Evolutionary conservation across 441 rosid genomes (phyloP), one percentile per base, ranked within the genome.

Genomic region (Eruca vesicaria): DNA sequence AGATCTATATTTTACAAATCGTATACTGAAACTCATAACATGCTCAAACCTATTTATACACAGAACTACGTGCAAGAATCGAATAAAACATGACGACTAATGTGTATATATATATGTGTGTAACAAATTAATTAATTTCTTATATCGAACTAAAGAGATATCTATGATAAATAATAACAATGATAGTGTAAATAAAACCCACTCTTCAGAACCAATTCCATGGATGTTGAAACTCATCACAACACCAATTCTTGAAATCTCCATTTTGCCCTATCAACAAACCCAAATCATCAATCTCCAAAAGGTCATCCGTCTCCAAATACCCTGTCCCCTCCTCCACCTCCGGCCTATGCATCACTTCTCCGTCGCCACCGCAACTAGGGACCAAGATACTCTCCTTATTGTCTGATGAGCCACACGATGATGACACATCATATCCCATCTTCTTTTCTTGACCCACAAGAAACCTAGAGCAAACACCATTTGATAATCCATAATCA

Each of bases 221-320:
- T 64, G 81, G 78, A 60, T 69, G 59, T 68, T 82, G 84, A 35
- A 64, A 75, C 65, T 75, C 82, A 32, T 82, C 69, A 61, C 73
- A 70, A 72, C 74, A 72, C 76, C 79, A 76, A 68, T 61, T 82
- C 82, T 69, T 79, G 75, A 79, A 72, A 43, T 79, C 79, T 48
- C 73, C 82, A 70, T 75, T 75, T 74, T 71, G 32, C 7, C 79
- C 77, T 56, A 79, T 69, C 53, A 79, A 66, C 71, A 75, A 72
- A 36, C 82, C 79, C 68, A 65, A 60, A 66, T 82, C 85, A 66
- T 65, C 77, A 60, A 79, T 64, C 36, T 82, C 74, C 79, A 82
- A 76, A 72, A 65, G 74, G 31, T 72, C 74, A 29, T 76, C 77
- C 72, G 72, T 72, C 43, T 76, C 75, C 23, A 80, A 61, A 55